These are phyloP conservation scores for Oryza glumipatula DNA, from an alignment of 176 grass and related monocot species.

Conservation along the genomic window DNA sequence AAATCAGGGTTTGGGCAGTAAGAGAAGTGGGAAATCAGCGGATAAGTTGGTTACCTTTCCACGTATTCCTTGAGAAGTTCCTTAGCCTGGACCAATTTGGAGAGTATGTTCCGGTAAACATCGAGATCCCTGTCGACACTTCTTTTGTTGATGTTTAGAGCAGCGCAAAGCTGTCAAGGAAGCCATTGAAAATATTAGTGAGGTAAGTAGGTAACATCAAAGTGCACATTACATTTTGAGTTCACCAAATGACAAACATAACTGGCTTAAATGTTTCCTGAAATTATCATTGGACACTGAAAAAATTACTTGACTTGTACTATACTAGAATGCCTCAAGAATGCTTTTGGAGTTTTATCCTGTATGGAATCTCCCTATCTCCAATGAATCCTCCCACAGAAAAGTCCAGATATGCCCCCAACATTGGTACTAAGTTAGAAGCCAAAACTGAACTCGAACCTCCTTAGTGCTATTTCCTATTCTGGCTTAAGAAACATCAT, in stretches of 20 bases:
- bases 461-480: slow-evolving; percentile 20
- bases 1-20: not conserved
- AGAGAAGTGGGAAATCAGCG: not conserved
- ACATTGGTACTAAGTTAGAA: slow-evolving; percentile 2
- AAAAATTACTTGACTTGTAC: slow-evolving; percentile 3
- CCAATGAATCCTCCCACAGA: not conserved
- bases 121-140: slow-evolving; percentile 97
- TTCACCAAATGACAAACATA: not conserved
- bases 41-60: slow-evolving; percentile 64
- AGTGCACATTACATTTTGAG: slow-evolving; percentile 21
- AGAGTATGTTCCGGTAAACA: slow-evolving; percentile 95
- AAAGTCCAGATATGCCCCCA: not conserved
- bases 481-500: slow-evolving; percentile 24
- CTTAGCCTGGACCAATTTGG: slow-evolving; percentile 97
- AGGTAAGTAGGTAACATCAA: not conserved
- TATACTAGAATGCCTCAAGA: not conserved
- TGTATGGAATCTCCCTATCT: slow-evolving; percentile 3
- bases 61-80: slow-evolving; percentile 99
- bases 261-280: slow-evolving; percentile 18
- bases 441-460: not conserved
- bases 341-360: not conserved
- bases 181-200: slow-evolving; percentile 8
- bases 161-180: slow-evolving; percentile 73
- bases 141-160: slow-evolving; percentile 88
- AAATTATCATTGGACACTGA: slow-evolving; percentile 5